These are phyloP conservation scores for Crithidia brevicula DNA, from an alignment of 208 protist genomes.

Conservation along the genomic window DNA sequence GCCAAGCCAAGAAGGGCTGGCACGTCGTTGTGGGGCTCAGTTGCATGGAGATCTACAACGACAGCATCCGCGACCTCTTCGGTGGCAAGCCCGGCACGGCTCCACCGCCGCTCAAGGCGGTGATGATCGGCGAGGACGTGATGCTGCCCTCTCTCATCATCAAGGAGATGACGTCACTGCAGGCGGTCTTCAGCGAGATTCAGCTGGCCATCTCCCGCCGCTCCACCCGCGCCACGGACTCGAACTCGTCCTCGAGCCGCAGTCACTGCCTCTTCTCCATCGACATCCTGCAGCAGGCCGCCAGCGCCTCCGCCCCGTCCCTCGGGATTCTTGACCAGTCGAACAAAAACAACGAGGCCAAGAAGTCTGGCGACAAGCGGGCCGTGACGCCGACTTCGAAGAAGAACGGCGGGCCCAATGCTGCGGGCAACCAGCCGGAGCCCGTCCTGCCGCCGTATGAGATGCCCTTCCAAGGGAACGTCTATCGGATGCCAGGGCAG, in stretches of 20 bases:
- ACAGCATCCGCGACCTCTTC: constrained; percentile 88
- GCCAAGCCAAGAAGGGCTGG: constrained; percentile 60
- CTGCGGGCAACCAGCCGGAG: constrained; percentile 15
- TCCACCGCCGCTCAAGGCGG: constrained; percentile 76
- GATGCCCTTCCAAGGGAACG: constrained; percentile 83
- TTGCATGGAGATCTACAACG: constrained; percentile 90
- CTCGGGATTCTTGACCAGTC: constrained; percentile 55
- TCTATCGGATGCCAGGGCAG: constrained; percentile 62
- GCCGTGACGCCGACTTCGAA: constrained; percentile 16
- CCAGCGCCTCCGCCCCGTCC: constrained; percentile 63
- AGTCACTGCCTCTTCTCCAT: constrained; percentile 94
- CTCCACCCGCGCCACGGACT: constrained; percentile 71
- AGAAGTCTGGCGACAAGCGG: constrained; percentile 25
- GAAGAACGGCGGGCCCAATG: constrained; percentile 9
- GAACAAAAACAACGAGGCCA: constrained; percentile 31
- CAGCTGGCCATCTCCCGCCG: constrained; percentile 74
- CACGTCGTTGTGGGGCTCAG: constrained; percentile 85
- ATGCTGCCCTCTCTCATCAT: constrained; percentile 69
- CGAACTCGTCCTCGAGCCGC: constrained; percentile 89
- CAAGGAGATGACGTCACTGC: constrained; percentile 66
- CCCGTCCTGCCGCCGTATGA: constrained; percentile 39
- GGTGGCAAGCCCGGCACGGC: constrained; percentile 44
- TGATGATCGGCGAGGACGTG: constrained; percentile 80
- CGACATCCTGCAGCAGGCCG: constrained; percentile 87
- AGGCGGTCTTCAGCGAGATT: constrained; percentile 75